These are phyloP conservation scores for Thraustotheca clavata DNA, from an alignment of 352 stramenopile genomes.

Conservation along the genomic window DNA sequence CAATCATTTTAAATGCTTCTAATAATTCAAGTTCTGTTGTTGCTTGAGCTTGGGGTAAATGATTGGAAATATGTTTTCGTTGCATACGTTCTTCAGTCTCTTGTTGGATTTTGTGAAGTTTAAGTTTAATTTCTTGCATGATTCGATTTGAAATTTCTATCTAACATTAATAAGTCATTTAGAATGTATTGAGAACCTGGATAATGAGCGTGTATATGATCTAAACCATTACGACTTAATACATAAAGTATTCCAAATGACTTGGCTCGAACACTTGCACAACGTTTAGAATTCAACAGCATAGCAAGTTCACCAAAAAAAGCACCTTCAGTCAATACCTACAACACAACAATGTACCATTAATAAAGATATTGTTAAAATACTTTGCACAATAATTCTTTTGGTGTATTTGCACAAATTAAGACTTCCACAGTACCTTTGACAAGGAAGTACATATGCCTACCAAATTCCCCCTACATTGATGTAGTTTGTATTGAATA, in stretches of 20 bases:
- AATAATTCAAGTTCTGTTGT: slow-evolving; percentile 39
- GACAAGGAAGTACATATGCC: slow-evolving; percentile 81
- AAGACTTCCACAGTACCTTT: slow-evolving; percentile 64
- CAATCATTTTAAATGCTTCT: slow-evolving; percentile 45
- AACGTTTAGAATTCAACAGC: slow-evolving; percentile 67
- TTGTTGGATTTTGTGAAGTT: slow-evolving; percentile 71
- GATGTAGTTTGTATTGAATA: too few species aligned
- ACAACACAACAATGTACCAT: background rate
- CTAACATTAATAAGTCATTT: background rate
- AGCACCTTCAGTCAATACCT: slow-evolving; percentile 43
- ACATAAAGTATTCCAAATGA: slow-evolving; percentile 71
- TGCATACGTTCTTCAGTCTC: slow-evolving; percentile 7
- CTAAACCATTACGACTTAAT: slow-evolving; percentile 57
- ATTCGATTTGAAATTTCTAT: slow-evolving; percentile 67
- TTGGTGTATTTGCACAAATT: slow-evolving; percentile 42
- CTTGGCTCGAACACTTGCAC: slow-evolving; percentile 70
- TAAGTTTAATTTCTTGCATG: slow-evolving; percentile 64
- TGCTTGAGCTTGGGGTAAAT: slow-evolving; percentile 30
- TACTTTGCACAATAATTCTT: slow-evolving; percentile 30
- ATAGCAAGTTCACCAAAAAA: slow-evolving; percentile 82
- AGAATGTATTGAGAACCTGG: slow-evolving; percentile 17
- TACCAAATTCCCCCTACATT: slow-evolving; percentile 49
- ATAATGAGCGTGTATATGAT: slow-evolving; percentile 66
- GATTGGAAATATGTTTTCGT: background rate
- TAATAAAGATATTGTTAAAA: slow-evolving; percentile 36